phyloP scores from a whole-genome alignment of 441 rosid genomes.

The Gossypium schwendimanii region DNA sequence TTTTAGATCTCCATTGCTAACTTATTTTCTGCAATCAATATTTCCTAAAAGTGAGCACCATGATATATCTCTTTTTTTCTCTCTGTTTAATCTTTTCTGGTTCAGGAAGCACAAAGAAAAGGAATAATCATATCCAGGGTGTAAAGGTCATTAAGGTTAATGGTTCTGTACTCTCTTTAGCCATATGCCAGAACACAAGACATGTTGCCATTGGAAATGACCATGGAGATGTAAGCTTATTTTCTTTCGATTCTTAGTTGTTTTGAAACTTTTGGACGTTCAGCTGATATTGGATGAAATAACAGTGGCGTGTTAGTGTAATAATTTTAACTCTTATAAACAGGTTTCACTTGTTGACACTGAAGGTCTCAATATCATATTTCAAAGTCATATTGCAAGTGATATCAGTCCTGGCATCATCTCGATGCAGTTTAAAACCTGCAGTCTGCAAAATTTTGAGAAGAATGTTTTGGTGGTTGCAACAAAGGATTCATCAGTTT shows the following conservation, averaged over 20 bases:
- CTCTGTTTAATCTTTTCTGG: conserved; percentile 14
- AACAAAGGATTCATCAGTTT: conserved; percentile 73
- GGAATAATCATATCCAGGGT: conserved; percentile 58
- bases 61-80: background rate
- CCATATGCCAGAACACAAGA: conserved; percentile 38
- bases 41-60: background rate
- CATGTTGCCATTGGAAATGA: conserved; percentile 76
- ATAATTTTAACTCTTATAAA: background rate
- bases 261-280: background rate
- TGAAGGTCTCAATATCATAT: conserved; percentile 48
- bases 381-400: conserved; percentile 57
- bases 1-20: background rate
- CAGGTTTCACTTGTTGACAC: conserved; percentile 69
- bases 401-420: conserved; percentile 61
- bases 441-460: conserved; percentile 67
- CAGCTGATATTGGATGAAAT: background rate
- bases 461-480: conserved; percentile 69
- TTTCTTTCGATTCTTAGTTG: background rate
- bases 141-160: conserved; percentile 59
- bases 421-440: conserved; percentile 63
- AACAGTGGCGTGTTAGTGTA: background rate
- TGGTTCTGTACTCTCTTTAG: conserved; percentile 58
- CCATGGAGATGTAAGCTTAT: conserved; percentile 71
- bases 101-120: conserved; percentile 66
- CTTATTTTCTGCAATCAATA: background rate